Conservation (phyloP, 306 rosid genomes). For the Pyrus bretschneideri region DNA sequence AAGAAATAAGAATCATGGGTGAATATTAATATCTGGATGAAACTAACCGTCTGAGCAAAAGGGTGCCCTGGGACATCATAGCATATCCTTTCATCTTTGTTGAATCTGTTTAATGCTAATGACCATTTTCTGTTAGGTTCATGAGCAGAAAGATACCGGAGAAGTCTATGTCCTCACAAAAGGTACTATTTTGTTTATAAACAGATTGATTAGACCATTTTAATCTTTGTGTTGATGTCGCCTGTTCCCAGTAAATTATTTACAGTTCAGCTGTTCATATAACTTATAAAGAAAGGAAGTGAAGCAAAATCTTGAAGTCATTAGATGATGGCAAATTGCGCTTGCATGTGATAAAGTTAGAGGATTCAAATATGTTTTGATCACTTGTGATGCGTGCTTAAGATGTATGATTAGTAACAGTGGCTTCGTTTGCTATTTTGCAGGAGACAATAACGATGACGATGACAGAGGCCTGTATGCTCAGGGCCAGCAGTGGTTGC, state of each 20-base stretch:
- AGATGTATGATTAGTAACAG: not conserved
- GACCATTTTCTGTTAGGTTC: slow-evolving; percentile 45
- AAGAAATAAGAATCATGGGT: slow-evolving; percentile 24
- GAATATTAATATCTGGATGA: not conserved
- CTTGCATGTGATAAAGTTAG: too few relatives aligned
- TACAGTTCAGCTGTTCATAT: not conserved
- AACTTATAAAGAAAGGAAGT: not conserved
- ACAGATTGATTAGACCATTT: not conserved
- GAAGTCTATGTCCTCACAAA: slow-evolving; percentile 61
- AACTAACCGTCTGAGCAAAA: not conserved
- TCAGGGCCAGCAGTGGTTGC: slow-evolving; percentile 58
- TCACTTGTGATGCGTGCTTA: not conserved
- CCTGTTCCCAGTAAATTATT: not conserved
- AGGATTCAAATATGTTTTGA: not conserved
- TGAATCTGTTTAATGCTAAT: not conserved
- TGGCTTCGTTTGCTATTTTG: slow-evolving; percentile 1
- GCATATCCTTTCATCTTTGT: not conserved
- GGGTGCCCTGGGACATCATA: not conserved
- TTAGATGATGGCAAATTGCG: not conserved
- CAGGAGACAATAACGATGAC: slow-evolving; percentile 51
- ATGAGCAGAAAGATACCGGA: slow-evolving; percentile 39
- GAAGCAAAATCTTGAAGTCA: not conserved
- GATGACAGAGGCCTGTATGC: slow-evolving; percentile 67
- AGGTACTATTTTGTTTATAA: slow-evolving; percentile 35
- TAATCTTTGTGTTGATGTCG: not conserved